Percentiles rank a stretch among this genome's conserved stretches.
Conservation (phyloP, 2,329 filamentous ascomycete species). For the Fusarium succisae region DNA sequence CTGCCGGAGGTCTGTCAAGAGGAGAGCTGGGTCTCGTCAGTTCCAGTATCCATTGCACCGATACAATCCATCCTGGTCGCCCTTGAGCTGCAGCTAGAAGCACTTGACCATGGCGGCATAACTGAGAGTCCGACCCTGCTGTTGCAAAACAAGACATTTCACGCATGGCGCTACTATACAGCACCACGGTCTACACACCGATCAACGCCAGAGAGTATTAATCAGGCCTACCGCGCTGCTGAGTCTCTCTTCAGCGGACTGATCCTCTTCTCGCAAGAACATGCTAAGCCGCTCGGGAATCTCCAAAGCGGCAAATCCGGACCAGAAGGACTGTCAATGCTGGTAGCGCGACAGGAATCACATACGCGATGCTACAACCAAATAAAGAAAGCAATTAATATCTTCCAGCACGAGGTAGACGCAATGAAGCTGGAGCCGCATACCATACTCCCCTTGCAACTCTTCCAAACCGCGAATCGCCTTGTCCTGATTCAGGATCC, state of each 20-base stretch:
- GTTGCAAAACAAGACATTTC: background rate
- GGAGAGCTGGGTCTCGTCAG: background rate
- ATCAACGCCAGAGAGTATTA: background rate
- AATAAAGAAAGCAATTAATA: background rate
- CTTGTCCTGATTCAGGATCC: conserved; percentile 12
- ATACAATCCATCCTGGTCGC: background rate
- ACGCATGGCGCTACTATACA: conserved; percentile 5
- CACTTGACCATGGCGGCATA: background rate
- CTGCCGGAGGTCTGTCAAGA: background rate
- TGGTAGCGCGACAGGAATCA: background rate
- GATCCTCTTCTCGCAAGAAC: background rate
- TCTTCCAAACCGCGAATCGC: background rate
- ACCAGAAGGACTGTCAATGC: background rate
- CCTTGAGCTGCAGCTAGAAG: background rate
- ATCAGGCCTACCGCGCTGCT: background rate
- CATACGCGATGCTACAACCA: conserved; percentile 9
- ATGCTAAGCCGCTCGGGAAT: background rate
- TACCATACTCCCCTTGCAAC: background rate
- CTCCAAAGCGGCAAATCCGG: background rate
- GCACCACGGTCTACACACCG: background rate
- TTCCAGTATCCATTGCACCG: background rate
- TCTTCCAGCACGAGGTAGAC: background rate
- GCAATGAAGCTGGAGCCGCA: background rate
- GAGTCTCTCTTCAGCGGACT: conserved; percentile 2
- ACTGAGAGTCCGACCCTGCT: background rate